Base-by-base conservation (phyloP, 768 basidiomycete genomes). In the Galerina sulciceps region DNA sequence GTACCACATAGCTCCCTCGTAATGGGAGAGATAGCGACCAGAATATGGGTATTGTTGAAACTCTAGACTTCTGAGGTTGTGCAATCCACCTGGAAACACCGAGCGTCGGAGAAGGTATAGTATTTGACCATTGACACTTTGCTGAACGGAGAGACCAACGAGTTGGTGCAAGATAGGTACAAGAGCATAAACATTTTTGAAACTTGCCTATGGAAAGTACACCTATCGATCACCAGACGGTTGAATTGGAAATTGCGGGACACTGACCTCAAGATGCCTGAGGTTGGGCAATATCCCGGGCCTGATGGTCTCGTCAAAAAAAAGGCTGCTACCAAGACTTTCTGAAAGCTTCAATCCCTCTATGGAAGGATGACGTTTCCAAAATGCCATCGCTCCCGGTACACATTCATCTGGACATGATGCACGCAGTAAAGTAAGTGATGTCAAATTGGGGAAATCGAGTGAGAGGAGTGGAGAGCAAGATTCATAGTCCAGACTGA, bases 331-430 rank as follows among this genome's bases (percentile, higher is more conserved):
- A n/a, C n/a, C n/a, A 5, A 35, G 13, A 11, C 34, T 18, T 3
- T 14, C 26, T 5, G 20, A n/a, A 13, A 59, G 26, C 38, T 48
- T 56, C 3, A 61, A 26, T n/a, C 20, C 42, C 42, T 59, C 57
- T 9, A 64, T 20, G 3, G 20, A 44, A 10, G 63, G 56, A 51
- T 64, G 63, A 3, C 63, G 60, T 17, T 44, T 38, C 57, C 60
- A 64, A 40, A 61, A 64, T 13, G 40, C 26, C 60, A 59, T 64
- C 13, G 60, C 53, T 31, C 26, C 49, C 46, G 45, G 31, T 13
- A 49, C n/a, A 15, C 43, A 23, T 26, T 46, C 17, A 13, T 47
- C 11, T 6, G 41, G 10, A 40, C 34, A 51, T 10, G 46, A 51
- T 22, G 41, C 8, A 5, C 26, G 26, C 26, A 31, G 26, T 20